phyloP scores from a whole-genome alignment of 2,329 filamentous ascomycete species.

The Exutisphaerella laricina region DNA sequence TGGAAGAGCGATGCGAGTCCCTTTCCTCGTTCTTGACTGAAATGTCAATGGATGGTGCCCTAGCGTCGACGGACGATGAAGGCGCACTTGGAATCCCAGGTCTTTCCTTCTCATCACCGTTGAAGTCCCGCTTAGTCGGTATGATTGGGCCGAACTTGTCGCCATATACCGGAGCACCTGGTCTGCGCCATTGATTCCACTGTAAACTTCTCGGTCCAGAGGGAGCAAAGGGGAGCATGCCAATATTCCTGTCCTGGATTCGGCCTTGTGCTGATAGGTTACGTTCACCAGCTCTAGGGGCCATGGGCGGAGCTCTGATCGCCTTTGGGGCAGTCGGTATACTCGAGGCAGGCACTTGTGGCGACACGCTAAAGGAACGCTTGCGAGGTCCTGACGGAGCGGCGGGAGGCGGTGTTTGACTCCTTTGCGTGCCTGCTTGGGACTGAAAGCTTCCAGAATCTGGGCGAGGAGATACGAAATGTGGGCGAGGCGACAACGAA shows the following conservation, averaged over 20 bases:
- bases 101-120: slow-evolving; percentile 37
- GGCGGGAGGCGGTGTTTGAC: slow-evolving; percentile 27
- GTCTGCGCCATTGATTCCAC: slow-evolving; percentile 41
- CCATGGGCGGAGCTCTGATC: slow-evolving; percentile 21
- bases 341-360: slow-evolving; percentile 27
- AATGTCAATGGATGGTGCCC: slow-evolving; percentile 5
- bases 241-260: slow-evolving; percentile 14
- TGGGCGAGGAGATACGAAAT: slow-evolving; percentile 25
- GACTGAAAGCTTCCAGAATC: slow-evolving; percentile 19
- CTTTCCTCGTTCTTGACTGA: slow-evolving; percentile 14
- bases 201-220: slow-evolving; percentile 29
- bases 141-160: slow-evolving; percentile 26
- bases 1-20: slow-evolving; percentile 4
- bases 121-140: slow-evolving; percentile 43
- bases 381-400: slow-evolving; percentile 32
- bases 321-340: slow-evolving; percentile 36
- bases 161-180: slow-evolving; percentile 30
- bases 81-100: background rate
- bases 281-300: slow-evolving; percentile 12
- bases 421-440: slow-evolving; percentile 8
- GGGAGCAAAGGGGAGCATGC: slow-evolving; percentile 20
- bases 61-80: background rate
- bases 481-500: slow-evolving; percentile 25
- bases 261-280: slow-evolving; percentile 13
- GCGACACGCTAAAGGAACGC: slow-evolving; percentile 33